A percentile compares a stretch with the other conserved stretches of the same genome.
Conservation (phyloP, 2,329 filamentous ascomycete species). For the Lomentospora prolificans region DNA sequence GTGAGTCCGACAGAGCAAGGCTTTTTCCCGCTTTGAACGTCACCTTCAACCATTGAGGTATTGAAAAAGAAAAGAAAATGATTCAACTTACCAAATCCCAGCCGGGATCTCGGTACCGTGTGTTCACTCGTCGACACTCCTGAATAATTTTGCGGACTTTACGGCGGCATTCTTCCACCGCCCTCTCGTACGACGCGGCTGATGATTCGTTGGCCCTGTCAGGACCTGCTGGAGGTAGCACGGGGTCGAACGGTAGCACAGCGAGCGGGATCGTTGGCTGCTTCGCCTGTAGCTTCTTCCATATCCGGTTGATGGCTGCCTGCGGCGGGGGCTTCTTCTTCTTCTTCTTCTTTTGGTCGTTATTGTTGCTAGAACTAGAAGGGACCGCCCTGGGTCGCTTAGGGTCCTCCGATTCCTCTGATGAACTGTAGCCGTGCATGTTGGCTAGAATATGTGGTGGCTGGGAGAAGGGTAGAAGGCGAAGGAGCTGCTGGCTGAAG, state of each 20-base stretch:
- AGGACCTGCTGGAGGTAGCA: constrained; percentile 36
- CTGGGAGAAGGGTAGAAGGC: too few relatives aligned
- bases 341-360: constrained; percentile 41
- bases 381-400: constrained; percentile 25
- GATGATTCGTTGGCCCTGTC: constrained; percentile 51
- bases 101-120: constrained; percentile 63
- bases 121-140: constrained; percentile 64
- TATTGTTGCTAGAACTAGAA: constrained; percentile 21
- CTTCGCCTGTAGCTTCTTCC: constrained; percentile 48
- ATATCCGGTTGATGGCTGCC: constrained; percentile 56
- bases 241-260: constrained; percentile 55
- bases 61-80: constrained; percentile 18
- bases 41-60: neutral
- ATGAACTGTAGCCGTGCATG: constrained; percentile 39
- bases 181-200: constrained; percentile 51
- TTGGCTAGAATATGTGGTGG: neutral
- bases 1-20: too few relatives aligned
- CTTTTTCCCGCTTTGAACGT: neutral
- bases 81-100: constrained; percentile 42
- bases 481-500: neutral
- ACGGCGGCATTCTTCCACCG: constrained; percentile 51
- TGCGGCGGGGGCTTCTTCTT: constrained; percentile 53
- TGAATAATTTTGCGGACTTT: constrained; percentile 52
- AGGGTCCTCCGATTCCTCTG: constrained; percentile 39
- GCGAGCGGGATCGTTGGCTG: constrained; percentile 57